A percentile compares a stretch with the other conserved stretches of the same genome.
These are phyloP conservation scores for Cichorium intybus DNA, from an alignment of 140 eudicot genomes.

Conservation along the genomic window DNA sequence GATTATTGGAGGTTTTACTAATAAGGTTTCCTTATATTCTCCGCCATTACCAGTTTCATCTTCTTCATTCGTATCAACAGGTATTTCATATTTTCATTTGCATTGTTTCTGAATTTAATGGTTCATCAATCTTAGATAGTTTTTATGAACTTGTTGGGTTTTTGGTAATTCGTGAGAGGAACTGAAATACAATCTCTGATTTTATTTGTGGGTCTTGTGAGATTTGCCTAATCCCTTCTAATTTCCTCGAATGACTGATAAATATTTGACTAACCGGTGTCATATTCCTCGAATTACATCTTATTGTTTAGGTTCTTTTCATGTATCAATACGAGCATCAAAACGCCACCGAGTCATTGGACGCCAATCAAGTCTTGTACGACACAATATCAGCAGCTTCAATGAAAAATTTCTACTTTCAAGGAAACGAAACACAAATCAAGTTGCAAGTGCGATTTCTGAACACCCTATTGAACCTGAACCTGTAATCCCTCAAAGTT, in stretches of 20 bases:
- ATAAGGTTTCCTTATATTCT: conserved; percentile 19
- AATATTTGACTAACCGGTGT: not conserved
- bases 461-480: conserved; percentile 65
- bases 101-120: not conserved
- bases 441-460: conserved; percentile 45
- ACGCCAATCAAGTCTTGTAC: conserved; percentile 29
- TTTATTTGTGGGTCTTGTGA: not conserved
- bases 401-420: conserved; percentile 20
- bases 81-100: conserved; percentile 8
- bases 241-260: not conserved
- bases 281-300: not conserved
- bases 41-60: conserved; percentile 27
- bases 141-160: conserved; percentile 8
- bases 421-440: conserved; percentile 26
- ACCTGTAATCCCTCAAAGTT: conserved; percentile 38
- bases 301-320: conserved; percentile 29
- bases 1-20: conserved; percentile 32
- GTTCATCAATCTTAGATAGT: not conserved
- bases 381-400: conserved; percentile 23
- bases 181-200: not conserved
- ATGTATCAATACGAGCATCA: conserved; percentile 39
- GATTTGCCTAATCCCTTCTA: conserved; percentile 1
- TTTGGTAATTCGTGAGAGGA: not conserved
- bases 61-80: conserved; percentile 23
- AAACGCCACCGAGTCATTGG: conserved; percentile 28